A percentile compares a stretch with the other conserved stretches of the same genome.
Evolutionary conservation across 2,329 filamentous ascomycete genomes (phyloP).

Genomic region (Plenodomus lindquistii): DNA sequence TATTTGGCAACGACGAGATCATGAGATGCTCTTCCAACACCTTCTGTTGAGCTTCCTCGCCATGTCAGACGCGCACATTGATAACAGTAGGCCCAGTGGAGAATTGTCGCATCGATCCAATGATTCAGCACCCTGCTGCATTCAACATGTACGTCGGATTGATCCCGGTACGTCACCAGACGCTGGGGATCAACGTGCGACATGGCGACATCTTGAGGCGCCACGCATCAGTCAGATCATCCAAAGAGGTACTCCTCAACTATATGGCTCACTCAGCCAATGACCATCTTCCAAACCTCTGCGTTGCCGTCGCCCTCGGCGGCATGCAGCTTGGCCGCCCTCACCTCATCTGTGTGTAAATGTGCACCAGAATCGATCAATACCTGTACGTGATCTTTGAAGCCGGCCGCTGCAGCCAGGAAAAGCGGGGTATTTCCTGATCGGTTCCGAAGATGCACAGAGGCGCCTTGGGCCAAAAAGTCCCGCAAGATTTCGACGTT

Average conservation of each 20-base stretch:
- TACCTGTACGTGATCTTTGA: constrained; percentile 58
- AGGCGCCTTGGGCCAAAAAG: constrained; percentile 60
- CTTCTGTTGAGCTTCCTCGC: not conserved
- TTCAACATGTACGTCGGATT: constrained; percentile 21
- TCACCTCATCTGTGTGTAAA: constrained; percentile 61
- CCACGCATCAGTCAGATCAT: constrained; percentile 23
- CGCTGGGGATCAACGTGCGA: constrained; percentile 21
- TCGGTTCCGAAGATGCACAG: constrained; percentile 63
- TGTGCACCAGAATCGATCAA: constrained; percentile 62
- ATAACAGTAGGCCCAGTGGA: constrained; percentile 20
- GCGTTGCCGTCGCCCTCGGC: constrained; percentile 38
- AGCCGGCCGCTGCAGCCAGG: constrained; percentile 61
- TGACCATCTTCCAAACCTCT: constrained; percentile 38
- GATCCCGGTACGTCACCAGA: constrained; percentile 31
- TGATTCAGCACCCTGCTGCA: constrained; percentile 20
- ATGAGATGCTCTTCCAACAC: not conserved
- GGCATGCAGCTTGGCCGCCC: constrained; percentile 54
- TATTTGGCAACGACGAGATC: not conserved
- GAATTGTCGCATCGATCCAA: constrained; percentile 24
- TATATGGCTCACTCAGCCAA: constrained; percentile 31
- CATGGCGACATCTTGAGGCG: constrained; percentile 32
- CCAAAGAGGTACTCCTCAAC: constrained; percentile 11
- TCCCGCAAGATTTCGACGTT: constrained; percentile 59
- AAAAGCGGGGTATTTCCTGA: constrained; percentile 62
- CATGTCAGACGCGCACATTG: constrained; percentile 8